phyloP scores from a whole-genome alignment of 176 grass and related monocot genomes.

The bread wheat (Triticum aestivum) region DNA sequence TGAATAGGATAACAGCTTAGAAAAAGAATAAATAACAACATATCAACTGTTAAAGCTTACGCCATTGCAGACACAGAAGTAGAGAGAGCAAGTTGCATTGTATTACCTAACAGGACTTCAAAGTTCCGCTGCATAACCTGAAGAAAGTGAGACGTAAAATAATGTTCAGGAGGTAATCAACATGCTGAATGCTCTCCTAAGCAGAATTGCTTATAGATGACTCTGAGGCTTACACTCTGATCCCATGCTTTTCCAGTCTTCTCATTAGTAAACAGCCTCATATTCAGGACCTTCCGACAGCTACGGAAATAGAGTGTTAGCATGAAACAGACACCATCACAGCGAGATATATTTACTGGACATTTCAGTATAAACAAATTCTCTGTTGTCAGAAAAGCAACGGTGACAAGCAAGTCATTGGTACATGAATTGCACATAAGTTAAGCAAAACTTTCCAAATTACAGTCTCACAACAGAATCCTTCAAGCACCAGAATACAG shows the following conservation, averaged over 20 bases:
- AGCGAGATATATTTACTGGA: not conserved
- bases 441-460: not conserved
- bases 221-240: conserved; percentile 62
- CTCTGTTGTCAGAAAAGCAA: not conserved
- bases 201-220: conserved; percentile 3
- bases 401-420: not conserved
- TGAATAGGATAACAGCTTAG: conserved; percentile 37
- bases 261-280: conserved; percentile 86
- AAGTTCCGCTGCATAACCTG: conserved; percentile 84
- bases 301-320: conserved; percentile 38
- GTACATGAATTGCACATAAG: not conserved
- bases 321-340: not conserved
- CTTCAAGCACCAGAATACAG: not conserved
- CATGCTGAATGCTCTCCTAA: not conserved
- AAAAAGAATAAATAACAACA: conserved; percentile 14
- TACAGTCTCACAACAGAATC: not conserved
- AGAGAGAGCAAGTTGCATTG: not conserved
- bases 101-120: conserved; percentile 75
- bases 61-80: not conserved
- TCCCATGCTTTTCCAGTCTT: conserved; percentile 87
- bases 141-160: not conserved
- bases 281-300: conserved; percentile 87
- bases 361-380: not conserved
- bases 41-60: not conserved
- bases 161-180: not conserved